Evolutionary conservation across 208 protist species (phyloP), one percentile per base, ranked within the genome.

Genomic region (Wallacemonas collosoma): DNA sequence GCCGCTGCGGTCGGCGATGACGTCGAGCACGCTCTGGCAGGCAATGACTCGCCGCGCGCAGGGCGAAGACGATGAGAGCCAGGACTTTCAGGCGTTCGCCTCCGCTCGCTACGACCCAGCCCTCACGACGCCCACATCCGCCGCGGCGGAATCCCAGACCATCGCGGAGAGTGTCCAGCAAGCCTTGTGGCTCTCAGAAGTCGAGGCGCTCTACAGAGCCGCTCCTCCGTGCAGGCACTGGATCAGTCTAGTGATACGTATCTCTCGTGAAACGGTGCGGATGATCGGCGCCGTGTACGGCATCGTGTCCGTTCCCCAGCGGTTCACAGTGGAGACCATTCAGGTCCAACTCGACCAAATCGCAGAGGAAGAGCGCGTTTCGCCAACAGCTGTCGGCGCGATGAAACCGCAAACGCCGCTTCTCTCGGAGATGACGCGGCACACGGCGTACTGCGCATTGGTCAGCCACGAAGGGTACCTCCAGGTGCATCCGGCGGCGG

Each of bases 221-320:
- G 79, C 77, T n/a, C 26, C 26, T 26, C 66, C 73, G 11, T 75
- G 75, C 43, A 58, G 77, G 8, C 61, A 63, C 53, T 86, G 80
- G 77, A 68, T 83, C 1, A 67, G 77, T 41, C 58, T 87, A 2
- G 72, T 87, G 7, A 79, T 80, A 0, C 39, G 64, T 3, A 75
- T 94, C n/a, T 61, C 79, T 12, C 76, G 86, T 3, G 82, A 86
- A n/a, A 90, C 82, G n/a, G 55, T 87, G 64, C 75, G 77, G 68
- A 71, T 93, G 51, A 76, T 87, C 1, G 86, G 79, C 0, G 66
- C 85, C 2, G 56, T 93, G 58, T 95, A 95, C 77, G 88, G 90
- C 43, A 73, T 93, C n/a, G 65, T 72, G 2, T 81, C 73, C 2
- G 41, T 48, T 3, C 75, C 82, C 3, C 76, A 77, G 1, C 8